A percentile compares a stretch with the other conserved stretches of the same genome.
phyloP scores from a whole-genome alignment of 1,284 basidiomycete species.

The Anthracocystis setariae region DNA sequence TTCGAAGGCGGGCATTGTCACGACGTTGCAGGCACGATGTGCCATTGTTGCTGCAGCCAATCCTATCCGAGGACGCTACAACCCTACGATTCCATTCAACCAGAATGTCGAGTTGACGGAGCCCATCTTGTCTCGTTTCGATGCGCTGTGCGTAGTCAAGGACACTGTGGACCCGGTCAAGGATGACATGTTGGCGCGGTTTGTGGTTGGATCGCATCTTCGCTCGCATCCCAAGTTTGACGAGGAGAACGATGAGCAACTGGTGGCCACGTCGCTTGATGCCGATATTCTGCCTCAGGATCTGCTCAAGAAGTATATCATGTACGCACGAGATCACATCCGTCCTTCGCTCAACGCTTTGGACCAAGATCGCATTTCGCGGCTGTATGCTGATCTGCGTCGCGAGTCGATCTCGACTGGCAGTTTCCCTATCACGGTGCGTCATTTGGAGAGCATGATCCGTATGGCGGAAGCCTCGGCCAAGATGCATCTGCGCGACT shows the following conservation, averaged over 20 bases:
- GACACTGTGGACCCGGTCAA: conserved; percentile 95
- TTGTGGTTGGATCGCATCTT: conserved; percentile 95
- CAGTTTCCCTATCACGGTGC: conserved; percentile 96
- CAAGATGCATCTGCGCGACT: conserved; percentile 97
- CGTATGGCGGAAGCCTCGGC: conserved; percentile 98
- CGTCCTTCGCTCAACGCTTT: conserved; percentile 91
- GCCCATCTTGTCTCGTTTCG: conserved; percentile 98
- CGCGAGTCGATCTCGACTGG: conserved; percentile 96
- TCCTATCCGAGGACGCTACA: conserved; percentile 79
- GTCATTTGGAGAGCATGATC: conserved; percentile 98
- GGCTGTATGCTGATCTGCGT: conserved; percentile 95
- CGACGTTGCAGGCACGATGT: conserved; percentile 93
- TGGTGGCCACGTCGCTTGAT: conserved; percentile 87
- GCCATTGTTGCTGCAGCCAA: conserved; percentile 98
- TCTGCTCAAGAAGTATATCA: conserved; percentile 96
- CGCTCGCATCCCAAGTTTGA: conserved; percentile 94
- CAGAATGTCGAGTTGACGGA: conserved; percentile 99
- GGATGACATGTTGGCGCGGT: conserved; percentile 94
- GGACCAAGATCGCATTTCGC: conserved; percentile 93
- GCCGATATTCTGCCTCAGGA: conserved; percentile 96
- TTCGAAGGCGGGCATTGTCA: conserved; percentile 97
- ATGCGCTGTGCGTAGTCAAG: conserved; percentile 97
- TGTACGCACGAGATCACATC: conserved; percentile 94
- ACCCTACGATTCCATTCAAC: conserved; percentile 76
- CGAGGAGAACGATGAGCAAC: conserved; percentile 81